phyloP scores from a whole-genome alignment of 768 basidiomycete species.

The Mycena crocata region DNA sequence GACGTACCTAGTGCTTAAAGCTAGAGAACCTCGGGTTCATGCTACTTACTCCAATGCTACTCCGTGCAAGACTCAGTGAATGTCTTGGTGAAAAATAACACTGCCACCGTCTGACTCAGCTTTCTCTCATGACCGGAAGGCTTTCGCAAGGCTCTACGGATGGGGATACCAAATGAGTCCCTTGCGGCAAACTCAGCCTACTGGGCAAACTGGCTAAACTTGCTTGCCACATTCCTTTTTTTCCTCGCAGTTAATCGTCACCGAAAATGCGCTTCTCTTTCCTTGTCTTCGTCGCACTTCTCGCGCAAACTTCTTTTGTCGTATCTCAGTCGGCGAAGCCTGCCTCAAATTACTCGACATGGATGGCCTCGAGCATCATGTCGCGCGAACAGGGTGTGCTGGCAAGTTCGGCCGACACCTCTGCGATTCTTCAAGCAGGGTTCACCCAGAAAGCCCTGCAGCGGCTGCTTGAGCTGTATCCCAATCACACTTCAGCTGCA shows the following conservation, averaged over 20 bases:
- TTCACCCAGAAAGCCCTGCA: conserved; percentile 28
- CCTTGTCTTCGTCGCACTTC: not conserved
- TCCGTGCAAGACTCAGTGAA: no score
- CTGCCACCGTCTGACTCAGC: no score
- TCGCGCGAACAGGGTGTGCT: conserved; percentile 25
- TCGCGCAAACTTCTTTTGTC: not conserved
- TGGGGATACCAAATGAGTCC: no score
- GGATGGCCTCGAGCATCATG: conserved; percentile 29
- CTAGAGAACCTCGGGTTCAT: no score
- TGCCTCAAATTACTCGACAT: conserved; percentile 24
- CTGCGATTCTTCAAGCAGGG: conserved; percentile 24
- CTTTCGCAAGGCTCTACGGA: no score
- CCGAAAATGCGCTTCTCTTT: not conserved
- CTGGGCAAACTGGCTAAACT: no score
- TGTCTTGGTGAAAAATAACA: no score
- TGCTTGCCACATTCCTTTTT: not conserved
- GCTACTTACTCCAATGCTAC: no score
- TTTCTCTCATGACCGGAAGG: no score
- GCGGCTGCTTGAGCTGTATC: conserved; percentile 24
- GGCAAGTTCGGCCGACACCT: conserved; percentile 17
- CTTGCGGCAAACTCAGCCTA: no score
- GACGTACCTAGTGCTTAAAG: no score
- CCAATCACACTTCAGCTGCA: not conserved
- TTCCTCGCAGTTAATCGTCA: not conserved
- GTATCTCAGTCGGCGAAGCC: not conserved